Percentiles rank a stretch among this genome's conserved stretches.
These are phyloP conservation scores for Dillenia turbinata DNA, from an alignment of 164 flowering plant species.

Conservation along the genomic window DNA sequence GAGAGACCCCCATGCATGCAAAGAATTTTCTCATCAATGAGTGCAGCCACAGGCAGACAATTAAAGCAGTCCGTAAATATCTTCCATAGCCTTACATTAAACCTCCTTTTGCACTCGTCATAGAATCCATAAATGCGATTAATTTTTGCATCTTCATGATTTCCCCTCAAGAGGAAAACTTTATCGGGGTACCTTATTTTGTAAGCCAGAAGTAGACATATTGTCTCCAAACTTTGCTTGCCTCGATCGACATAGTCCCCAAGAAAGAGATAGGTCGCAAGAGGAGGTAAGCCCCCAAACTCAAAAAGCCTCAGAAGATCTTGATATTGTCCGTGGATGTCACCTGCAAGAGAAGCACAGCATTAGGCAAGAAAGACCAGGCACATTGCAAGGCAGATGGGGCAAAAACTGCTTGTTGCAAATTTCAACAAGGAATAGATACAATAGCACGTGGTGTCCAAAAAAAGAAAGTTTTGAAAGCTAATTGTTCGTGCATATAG, in stretches of 20 bases:
- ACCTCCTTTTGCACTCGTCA: constrained; percentile 57
- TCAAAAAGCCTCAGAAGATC: constrained; percentile 50
- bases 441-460: too few relatives aligned
- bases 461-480: too few relatives aligned
- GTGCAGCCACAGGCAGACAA: constrained; percentile 52
- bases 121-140: constrained; percentile 57
- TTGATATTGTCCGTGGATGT: constrained; percentile 53
- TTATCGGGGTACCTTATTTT: constrained; percentile 48
- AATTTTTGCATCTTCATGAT: constrained; percentile 51
- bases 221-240: constrained; percentile 50
- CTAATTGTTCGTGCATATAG: too few relatives aligned
- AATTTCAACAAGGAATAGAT: too few relatives aligned
- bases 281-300: constrained; percentile 49
- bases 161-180: constrained; percentile 37
- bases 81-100: constrained; percentile 56
- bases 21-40: constrained; percentile 39
- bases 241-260: constrained; percentile 61
- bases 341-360: constrained; percentile 28
- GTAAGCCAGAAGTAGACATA: constrained; percentile 48
- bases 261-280: constrained; percentile 44
- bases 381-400: neutral
- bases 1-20: constrained; percentile 62
- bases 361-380: neutral
- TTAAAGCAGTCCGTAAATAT: constrained; percentile 56
- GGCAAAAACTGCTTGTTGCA: too few relatives aligned